Evolutionary conservation across 2,329 filamentous ascomycete genomes (phyloP), one percentile per base, ranked within the genome.

Genomic region (Lachnellula subtilissima): DNA sequence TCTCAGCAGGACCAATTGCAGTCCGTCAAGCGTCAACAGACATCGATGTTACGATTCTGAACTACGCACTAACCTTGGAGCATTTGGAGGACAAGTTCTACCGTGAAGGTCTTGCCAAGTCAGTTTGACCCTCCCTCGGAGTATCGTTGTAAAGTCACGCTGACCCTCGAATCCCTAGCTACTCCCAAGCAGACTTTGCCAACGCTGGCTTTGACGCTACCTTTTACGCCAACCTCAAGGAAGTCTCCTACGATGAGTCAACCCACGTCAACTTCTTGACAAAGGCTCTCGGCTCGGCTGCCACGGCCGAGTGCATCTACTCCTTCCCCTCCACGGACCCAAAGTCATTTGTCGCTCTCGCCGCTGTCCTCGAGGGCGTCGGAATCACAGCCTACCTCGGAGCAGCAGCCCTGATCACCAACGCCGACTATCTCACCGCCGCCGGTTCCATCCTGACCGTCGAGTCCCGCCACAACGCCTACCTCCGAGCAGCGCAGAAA

Each of bases 1-100:
- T 53, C 17, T 53, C 63, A n/a, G 60, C 62, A n/a, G 47, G 52
- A 14, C 58, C 62, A 23, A 28, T 62, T 25, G 45, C 51, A 40
- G 55, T 5, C 11, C 42, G 42, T 23, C 42, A 17, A 25, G 11
- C 42, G 11, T 12, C 19, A 7, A 45, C 42, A 12, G 15, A 22
- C 2, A 22, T 19, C 39, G 39, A 19, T 19, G 57, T 62, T 45
- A 61, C 67, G 50, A 76, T 76, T 51, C 70, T 77, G 55, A 75
- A 76, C 69, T 77, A 77, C 45, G 76, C 76, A n/a, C 67, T 78
- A 22, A 74, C 75, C 1, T 74, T 82, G 4, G 80, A 83, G 70
- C 76, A 80, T 53, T 76, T 83, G 35, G 85, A 88, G 71, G 73
- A 81, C 56, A 75, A 74, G 54, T 88, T 88, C 72, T 88, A 88